Conservation (phyloP, 257 asterid genomes). For the Apocynum venetum region DNA sequence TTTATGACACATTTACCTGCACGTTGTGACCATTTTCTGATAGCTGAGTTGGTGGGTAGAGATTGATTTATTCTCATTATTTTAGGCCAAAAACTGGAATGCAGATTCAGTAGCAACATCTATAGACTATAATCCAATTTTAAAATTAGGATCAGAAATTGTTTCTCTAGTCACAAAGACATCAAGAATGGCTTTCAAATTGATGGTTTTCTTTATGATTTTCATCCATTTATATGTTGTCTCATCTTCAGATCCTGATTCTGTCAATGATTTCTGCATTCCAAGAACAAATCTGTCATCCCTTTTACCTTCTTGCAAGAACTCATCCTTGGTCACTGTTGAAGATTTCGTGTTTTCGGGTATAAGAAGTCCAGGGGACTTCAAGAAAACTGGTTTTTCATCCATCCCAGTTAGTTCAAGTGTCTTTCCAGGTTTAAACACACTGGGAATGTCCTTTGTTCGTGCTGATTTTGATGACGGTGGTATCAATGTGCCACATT, state of each 20-base stretch:
- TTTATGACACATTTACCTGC: slow-evolving; percentile 3
- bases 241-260: slow-evolving; percentile 67
- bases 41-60: slow-evolving; percentile 17
- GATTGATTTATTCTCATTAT: slow-evolving; percentile 8
- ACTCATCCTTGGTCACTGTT: slow-evolving; percentile 49
- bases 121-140: not conserved
- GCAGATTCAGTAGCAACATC: not conserved
- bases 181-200: slow-evolving; percentile 29
- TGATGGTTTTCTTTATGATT: slow-evolving; percentile 23
- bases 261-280: slow-evolving; percentile 66
- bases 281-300: slow-evolving; percentile 53
- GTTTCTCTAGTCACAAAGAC: not conserved
- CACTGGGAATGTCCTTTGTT: slow-evolving; percentile 64
- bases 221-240: slow-evolving; percentile 23
- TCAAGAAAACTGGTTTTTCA: slow-evolving; percentile 49
- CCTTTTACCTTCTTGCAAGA: slow-evolving; percentile 59
- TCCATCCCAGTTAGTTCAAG: slow-evolving; percentile 51
- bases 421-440: slow-evolving; percentile 70
- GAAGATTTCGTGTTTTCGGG: slow-evolving; percentile 63
- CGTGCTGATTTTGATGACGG: slow-evolving; percentile 66
- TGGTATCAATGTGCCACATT: slow-evolving; percentile 66
- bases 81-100: slow-evolving; percentile 8
- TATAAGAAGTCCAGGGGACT: slow-evolving; percentile 38
- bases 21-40: slow-evolving; percentile 9
- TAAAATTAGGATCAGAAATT: not conserved